A percentile compares a stretch with the other conserved stretches of the same genome.
phyloP scores from a whole-genome alignment of 805 yeast genomes.

The Pichia insulana region DNA sequence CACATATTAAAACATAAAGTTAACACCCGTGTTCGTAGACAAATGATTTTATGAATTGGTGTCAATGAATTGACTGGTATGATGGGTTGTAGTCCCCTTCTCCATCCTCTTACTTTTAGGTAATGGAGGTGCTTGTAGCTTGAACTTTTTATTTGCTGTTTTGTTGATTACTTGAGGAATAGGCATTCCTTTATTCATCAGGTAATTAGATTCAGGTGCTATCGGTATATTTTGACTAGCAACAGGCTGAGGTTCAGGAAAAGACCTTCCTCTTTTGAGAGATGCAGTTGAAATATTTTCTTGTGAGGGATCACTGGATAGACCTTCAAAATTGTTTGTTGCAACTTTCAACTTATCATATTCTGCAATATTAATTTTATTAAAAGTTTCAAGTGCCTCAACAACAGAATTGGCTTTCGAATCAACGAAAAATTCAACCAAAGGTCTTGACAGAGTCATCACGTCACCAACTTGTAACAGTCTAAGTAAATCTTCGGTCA shows the following conservation, averaged over 20 bases:
- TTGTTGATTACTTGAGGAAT: slow-evolving; percentile 3
- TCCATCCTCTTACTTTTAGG: neutral
- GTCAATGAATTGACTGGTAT: neutral
- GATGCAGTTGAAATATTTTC: neutral
- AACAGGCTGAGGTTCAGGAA: too few relatives aligned
- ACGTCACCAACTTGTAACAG: slow-evolving; percentile 70
- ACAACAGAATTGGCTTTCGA: slow-evolving; percentile 38
- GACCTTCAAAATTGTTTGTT: neutral
- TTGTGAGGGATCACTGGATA: neutral
- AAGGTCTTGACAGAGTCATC: slow-evolving; percentile 59
- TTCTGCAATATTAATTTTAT: slow-evolving; percentile 18
- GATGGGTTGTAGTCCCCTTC: neutral
- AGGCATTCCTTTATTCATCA: neutral
- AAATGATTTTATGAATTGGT: too few relatives aligned
- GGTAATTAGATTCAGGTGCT: too few relatives aligned
- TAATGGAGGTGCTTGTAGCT: slow-evolving; percentile 6
- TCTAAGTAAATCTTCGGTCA: slow-evolving; percentile 58
- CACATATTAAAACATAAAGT: too few relatives aligned
- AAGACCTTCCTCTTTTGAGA: neutral
- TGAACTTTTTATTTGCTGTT: slow-evolving; percentile 4
- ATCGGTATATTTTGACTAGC: neutral
- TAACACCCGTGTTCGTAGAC: too few relatives aligned
- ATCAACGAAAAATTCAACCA: slow-evolving; percentile 42
- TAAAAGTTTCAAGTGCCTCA: slow-evolving; percentile 49
- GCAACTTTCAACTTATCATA: slow-evolving; percentile 6